Evolutionary conservation across 1,284 basidiomycete genomes (phyloP), one percentile per base, ranked within the genome.

Genomic region (Stereum hirsutum): DNA sequence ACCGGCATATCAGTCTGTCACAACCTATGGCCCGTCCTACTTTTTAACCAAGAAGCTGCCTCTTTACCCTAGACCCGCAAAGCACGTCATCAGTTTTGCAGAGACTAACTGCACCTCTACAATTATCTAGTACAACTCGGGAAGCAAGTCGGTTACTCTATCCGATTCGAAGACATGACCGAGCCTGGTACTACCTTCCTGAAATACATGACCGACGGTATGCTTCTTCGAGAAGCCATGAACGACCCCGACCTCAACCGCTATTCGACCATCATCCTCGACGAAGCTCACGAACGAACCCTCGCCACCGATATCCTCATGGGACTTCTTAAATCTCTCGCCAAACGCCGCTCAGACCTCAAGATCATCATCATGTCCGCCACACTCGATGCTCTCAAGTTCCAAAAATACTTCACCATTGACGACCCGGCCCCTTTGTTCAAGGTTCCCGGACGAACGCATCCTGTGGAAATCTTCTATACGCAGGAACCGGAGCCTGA

Each of bases 151-250:
- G 96, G 96, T 50, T 99, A 99, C 65, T 92, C 90, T 3, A 98
- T 98, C 57, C 91, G 96, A 60, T 99, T 99, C 65, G 95, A 99
- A 63, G 95, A 99, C 60, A 91, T 93, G 83, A 97, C 94, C 8
- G 87, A 92, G 51, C 76, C 78, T 0, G 89, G 88, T 0, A 89
- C 81, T 6, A 97, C 93, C 0, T 94, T 96, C 63, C 70, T 97
- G 53, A 94, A 95, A 62, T 98, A 99, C 69, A 97, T 99, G 94
- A 99, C 95, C 10, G 95, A 99, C 54, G 95, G 95, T 77, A 96
- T 98, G 93, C 76, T 93, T 46, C 75, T 96, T 23, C 84, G 94
- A 31, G 94, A 98, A 69, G 94, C 93, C 6, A 97, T 98, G 90
- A 90, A 95, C 63, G 96, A 99, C 62, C 87, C 89, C 25, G 75